A percentile compares a stretch with the other conserved stretches of the same genome.
Evolutionary conservation across 257 asterid species (phyloP).

Genomic region (Fraxinus anomala): DNA sequence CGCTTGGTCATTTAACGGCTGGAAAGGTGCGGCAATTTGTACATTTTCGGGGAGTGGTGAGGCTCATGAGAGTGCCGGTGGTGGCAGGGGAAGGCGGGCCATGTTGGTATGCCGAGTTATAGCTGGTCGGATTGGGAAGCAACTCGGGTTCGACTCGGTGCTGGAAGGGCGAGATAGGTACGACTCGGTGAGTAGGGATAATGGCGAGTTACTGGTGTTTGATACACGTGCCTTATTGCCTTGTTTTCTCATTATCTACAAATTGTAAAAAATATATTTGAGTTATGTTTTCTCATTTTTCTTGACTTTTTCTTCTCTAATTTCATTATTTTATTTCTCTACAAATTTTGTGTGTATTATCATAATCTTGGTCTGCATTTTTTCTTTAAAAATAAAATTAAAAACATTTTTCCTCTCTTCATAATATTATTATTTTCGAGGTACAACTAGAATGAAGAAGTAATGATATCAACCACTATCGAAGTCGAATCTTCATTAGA

Average conservation of each 20-base stretch:
- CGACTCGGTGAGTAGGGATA: slow-evolving; percentile 74
- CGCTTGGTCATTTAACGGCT: slow-evolving; percentile 58
- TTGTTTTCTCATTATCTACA: slow-evolving; percentile 83
- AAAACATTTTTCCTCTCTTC: background rate
- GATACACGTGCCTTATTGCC: slow-evolving; percentile 92
- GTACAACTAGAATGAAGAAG: background rate
- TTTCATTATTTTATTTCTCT: background rate
- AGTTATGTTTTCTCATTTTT: background rate
- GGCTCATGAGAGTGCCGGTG: slow-evolving; percentile 85
- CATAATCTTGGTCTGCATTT: background rate
- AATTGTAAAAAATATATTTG: slow-evolving; percentile 44
- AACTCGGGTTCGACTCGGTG: slow-evolving; percentile 45
- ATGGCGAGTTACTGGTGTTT: slow-evolving; percentile 72
- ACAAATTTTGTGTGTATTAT: background rate
- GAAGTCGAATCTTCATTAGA: background rate
- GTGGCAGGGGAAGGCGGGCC: slow-evolving; percentile 77
- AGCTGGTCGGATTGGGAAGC: slow-evolving; percentile 76
- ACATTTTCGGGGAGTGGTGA: slow-evolving; percentile 75
- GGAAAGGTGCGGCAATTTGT: slow-evolving; percentile 61
- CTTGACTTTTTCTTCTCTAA: background rate
- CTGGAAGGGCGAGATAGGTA: slow-evolving; percentile 49
- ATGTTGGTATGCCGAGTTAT: slow-evolving; percentile 94
- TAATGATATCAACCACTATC: background rate
- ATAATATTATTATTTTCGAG: background rate
- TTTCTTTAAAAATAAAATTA: background rate